Base-by-base conservation (phyloP, 1,284 basidiomycete species). In the Melampsora larici-populina region DNA sequence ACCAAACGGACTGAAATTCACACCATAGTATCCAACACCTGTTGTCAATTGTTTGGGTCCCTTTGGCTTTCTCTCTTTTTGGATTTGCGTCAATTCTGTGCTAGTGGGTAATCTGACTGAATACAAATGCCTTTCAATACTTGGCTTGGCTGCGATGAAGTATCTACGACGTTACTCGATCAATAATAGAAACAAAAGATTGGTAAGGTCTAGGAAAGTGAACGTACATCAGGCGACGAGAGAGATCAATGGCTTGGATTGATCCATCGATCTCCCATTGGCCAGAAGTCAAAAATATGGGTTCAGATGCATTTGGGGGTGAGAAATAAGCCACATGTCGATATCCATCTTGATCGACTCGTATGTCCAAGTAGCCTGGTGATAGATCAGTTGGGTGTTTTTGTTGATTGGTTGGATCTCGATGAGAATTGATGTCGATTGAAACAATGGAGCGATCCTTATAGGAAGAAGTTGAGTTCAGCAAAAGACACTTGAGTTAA, bases 271-370 rank as follows among this genome's bases (percentile, higher is more conserved):
- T 92, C 84, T 99, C 96, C 94, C 94, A 97, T 43, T 89, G 83
- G 0, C 95, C 96, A 1, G 86, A 86, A 0, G 96, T 97, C 46
- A 98, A 86, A 86, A 93, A 97, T 46, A 86, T 87, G 1, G 94
- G 93, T 0, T 86, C 87, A 33, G 86, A 85, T 18, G 90, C 87
- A 80, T 87, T 88, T 2, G 90, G 88, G 1, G 93, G 90, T 79
- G 88, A 90, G 85, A 94, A 97, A 46, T 94, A 87, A 0, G 94
- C 94, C 81, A 97, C 89, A 82, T 97, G 94, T 81, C 92, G 90
- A 86, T 87, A 97, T 0, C 94, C 94, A 24, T 91, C 88, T 31
- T 86, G 81, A 31, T 88, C 89, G 15, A 94, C 92, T 3, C 94
- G 88, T 79, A 97, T 88, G 83, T 97, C 94, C 62, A 97, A 87